Evolutionary conservation across 495 filamentous ascomycete species (phyloP).

Genomic region (Aspergillus cavernicola): DNA sequence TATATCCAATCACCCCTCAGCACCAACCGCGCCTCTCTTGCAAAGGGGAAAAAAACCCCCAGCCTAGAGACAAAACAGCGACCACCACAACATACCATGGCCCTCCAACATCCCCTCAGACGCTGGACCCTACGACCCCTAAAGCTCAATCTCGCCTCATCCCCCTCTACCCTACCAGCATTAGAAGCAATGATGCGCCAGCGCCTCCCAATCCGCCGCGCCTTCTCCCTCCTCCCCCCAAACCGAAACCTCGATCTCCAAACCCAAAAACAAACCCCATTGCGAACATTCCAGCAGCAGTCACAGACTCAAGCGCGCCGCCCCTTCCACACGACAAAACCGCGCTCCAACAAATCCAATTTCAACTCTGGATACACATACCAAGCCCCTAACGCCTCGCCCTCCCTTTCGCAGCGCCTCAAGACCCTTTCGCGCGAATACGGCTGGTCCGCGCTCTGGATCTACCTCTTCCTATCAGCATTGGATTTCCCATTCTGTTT

Average conservation of each 20-base stretch:
- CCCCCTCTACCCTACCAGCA: not conserved
- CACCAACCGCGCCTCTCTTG: not conserved
- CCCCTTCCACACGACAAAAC: constrained; percentile 27
- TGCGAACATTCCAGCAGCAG: not conserved
- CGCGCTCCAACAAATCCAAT: constrained; percentile 14
- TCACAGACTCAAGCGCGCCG: constrained; percentile 6
- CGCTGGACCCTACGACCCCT: not conserved
- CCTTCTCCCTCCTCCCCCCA: constrained; percentile 7
- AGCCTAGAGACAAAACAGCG: too few relatives aligned
- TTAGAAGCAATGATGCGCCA: not conserved
- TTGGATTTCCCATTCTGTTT: constrained; percentile 97
- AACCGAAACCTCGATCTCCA: not conserved
- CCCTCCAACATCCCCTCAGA: constrained; percentile 1
- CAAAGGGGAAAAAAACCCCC: not conserved
- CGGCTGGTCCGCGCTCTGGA: constrained; percentile 88
- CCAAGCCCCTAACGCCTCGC: constrained; percentile 26
- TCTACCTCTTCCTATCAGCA: constrained; percentile 78
- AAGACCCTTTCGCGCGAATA: constrained; percentile 89
- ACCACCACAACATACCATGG: constrained; percentile 2
- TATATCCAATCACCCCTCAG: not conserved
- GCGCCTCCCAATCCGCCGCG: constrained; percentile 1
- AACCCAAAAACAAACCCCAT: not conserved
- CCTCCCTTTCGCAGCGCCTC: constrained; percentile 63
- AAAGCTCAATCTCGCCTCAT: not conserved
- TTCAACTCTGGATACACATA: not conserved